Percentiles rank a stretch among this genome's conserved stretches.
These are phyloP conservation scores for Strobilomyces echinocephalus DNA, from an alignment of 768 basidiomycete genomes.

Conservation along the genomic window DNA sequence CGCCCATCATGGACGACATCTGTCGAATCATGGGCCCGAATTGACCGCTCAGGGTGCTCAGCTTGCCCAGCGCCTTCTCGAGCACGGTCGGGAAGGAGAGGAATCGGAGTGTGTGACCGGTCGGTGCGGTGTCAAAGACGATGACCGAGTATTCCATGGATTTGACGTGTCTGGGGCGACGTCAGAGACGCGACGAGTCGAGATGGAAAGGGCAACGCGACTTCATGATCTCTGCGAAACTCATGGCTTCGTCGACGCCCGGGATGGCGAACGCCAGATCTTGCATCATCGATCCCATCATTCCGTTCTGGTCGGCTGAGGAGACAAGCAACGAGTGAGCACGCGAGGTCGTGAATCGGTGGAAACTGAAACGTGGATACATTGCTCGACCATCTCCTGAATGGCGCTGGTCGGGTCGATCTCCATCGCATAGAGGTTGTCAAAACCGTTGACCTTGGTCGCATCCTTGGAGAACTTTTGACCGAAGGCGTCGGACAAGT, in stretches of 20 bases:
- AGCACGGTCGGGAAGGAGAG: constrained; percentile 97
- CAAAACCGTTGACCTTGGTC: constrained; percentile 95
- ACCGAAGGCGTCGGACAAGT: constrained; percentile 95
- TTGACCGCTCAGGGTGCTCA: constrained; percentile 87
- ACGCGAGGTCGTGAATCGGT: not conserved
- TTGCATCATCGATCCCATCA: constrained; percentile 99
- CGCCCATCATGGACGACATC: constrained; percentile 98
- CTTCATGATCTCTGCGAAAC: constrained; percentile 99
- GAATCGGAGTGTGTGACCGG: constrained; percentile 97
- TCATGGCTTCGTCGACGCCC: constrained; percentile 99
- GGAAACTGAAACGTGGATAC: constrained; percentile 37
- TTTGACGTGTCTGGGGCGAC: constrained; percentile 79
- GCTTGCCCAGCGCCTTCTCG: constrained; percentile 94
- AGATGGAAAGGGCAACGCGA: constrained; percentile 25
- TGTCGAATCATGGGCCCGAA: constrained; percentile 96
- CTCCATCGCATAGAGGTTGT: constrained; percentile 97
- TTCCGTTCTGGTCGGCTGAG: constrained; percentile 79
- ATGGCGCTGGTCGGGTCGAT: constrained; percentile 97
- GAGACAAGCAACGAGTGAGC: not conserved
- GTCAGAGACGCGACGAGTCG: not conserved
- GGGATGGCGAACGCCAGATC: constrained; percentile 99
- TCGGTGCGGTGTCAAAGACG: constrained; percentile 98
- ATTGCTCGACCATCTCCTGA: constrained; percentile 98
- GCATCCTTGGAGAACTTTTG: constrained; percentile 99
- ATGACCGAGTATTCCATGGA: constrained; percentile 99